Evolutionary conservation across 352 stramenopile species (phyloP).

Genomic region (Globisporangium paroecandrum): DNA sequence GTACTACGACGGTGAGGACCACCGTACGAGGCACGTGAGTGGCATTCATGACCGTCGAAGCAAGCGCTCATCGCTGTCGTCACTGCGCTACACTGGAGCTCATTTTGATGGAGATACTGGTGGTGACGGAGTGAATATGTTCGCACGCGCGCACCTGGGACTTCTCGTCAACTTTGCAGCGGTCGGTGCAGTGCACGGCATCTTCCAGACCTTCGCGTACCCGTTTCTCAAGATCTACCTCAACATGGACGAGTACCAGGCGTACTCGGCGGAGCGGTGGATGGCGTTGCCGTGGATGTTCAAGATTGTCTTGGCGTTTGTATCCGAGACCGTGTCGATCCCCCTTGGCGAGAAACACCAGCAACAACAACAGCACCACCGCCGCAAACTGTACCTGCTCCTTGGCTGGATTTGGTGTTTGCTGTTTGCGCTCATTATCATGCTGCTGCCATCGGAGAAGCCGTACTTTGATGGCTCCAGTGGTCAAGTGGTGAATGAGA

Average conservation of each 20-base stretch:
- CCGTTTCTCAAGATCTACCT: slow-evolving; percentile 73
- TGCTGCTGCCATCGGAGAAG: slow-evolving; percentile 26
- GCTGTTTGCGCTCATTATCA: slow-evolving; percentile 42
- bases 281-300: slow-evolving; percentile 57
- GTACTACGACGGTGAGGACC: slow-evolving; percentile 8
- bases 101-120: not conserved
- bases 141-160: slow-evolving; percentile 37
- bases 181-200: slow-evolving; percentile 46
- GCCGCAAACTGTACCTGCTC: slow-evolving; percentile 10
- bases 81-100: not conserved
- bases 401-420: slow-evolving; percentile 43
- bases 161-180: slow-evolving; percentile 55
- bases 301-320: slow-evolving; percentile 48
- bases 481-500: slow-evolving; percentile 28
- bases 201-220: slow-evolving; percentile 56
- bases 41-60: not conserved
- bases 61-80: slow-evolving; percentile 6
- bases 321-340: slow-evolving; percentile 38
- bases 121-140: slow-evolving; percentile 18
- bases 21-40: slow-evolving; percentile 1
- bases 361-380: not conserved
- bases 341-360: not conserved
- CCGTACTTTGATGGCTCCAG: slow-evolving; percentile 31
- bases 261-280: slow-evolving; percentile 45
- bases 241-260: slow-evolving; percentile 68